A percentile compares a stretch with the other conserved stretches of the same genome.
Evolutionary conservation across 345 rosid genomes (phyloP).

Genomic region (Eucalyptus tenuipes): DNA sequence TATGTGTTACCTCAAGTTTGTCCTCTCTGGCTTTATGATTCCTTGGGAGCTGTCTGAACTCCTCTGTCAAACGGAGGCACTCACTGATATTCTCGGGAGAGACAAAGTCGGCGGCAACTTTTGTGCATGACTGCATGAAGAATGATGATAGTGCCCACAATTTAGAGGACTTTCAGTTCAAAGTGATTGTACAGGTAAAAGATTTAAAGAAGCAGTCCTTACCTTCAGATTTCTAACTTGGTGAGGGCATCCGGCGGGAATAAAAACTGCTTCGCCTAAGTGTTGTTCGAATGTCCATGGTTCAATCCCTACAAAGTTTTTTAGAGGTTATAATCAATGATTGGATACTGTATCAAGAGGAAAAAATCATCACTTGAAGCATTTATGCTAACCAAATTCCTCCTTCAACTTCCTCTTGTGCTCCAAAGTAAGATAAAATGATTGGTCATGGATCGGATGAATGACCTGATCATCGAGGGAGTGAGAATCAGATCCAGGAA

Average conservation of each 20-base stretch:
- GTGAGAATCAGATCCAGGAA: neutral
- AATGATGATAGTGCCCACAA: neutral
- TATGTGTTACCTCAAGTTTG: constrained; percentile 65
- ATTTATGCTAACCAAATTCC: constrained; percentile 49
- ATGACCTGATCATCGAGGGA: constrained; percentile 23
- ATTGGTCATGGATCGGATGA: constrained; percentile 85
- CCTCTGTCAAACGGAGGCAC: constrained; percentile 72
- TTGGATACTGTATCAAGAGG: neutral
- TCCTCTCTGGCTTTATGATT: constrained; percentile 84
- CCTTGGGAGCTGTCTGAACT: constrained; percentile 77
- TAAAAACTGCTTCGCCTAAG: constrained; percentile 85
- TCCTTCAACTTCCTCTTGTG: constrained; percentile 70
- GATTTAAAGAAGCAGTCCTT: neutral
- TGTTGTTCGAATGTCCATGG: constrained; percentile 88
- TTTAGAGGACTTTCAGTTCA: neutral
- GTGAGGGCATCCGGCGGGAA: constrained; percentile 97
- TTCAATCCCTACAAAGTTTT: constrained; percentile 43
- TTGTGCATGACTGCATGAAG: constrained; percentile 63
- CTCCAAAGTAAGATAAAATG: constrained; percentile 53
- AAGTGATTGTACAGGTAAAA: neutral
- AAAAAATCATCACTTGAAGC: neutral
- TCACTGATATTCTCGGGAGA: constrained; percentile 73
- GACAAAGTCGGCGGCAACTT: constrained; percentile 88
- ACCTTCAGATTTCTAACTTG: constrained; percentile 97
- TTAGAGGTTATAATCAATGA: neutral